These are phyloP conservation scores for Tieghemostelium lacteum DNA, from an alignment of 78 protist genomes.

Conservation along the genomic window DNA sequence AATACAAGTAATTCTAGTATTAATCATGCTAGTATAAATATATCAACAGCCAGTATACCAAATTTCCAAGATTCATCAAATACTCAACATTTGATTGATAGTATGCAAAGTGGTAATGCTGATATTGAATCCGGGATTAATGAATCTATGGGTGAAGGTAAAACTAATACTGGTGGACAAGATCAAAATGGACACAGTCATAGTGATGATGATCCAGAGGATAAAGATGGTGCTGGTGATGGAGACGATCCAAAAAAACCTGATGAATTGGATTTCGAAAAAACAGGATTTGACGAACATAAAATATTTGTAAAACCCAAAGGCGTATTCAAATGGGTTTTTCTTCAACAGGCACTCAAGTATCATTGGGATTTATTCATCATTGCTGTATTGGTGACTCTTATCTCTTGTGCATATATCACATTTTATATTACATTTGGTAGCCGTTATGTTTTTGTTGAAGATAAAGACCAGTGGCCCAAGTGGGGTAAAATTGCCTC, in stretches of 20 bases:
- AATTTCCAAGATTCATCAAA: background rate
- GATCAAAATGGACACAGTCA: too few species aligned
- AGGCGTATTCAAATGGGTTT: background rate
- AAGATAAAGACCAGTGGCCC: background rate
- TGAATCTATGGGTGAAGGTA: background rate
- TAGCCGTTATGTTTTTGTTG: background rate
- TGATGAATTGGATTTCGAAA: background rate
- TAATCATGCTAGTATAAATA: too few species aligned
- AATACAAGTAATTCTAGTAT: too few species aligned
- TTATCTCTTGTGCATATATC: slow-evolving; percentile 18
- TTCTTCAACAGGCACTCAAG: background rate
- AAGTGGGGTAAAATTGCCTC: slow-evolving; percentile 5
- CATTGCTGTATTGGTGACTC: background rate
- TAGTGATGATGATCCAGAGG: background rate
- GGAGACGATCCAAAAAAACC: background rate
- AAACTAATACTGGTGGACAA: too few species aligned
- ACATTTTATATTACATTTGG: slow-evolving; percentile 28
- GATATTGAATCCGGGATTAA: background rate
- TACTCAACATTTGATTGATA: background rate
- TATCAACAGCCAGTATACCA: too few species aligned
- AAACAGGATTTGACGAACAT: slow-evolving; percentile 4
- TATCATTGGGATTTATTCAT: background rate
- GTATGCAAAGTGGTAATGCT: background rate
- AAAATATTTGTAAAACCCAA: slow-evolving; percentile 11
- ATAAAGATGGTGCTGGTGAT: background rate